Conservation (phyloP, 2,329 filamentous ascomycete genomes). For the Aspergillus tamarii region DNA sequence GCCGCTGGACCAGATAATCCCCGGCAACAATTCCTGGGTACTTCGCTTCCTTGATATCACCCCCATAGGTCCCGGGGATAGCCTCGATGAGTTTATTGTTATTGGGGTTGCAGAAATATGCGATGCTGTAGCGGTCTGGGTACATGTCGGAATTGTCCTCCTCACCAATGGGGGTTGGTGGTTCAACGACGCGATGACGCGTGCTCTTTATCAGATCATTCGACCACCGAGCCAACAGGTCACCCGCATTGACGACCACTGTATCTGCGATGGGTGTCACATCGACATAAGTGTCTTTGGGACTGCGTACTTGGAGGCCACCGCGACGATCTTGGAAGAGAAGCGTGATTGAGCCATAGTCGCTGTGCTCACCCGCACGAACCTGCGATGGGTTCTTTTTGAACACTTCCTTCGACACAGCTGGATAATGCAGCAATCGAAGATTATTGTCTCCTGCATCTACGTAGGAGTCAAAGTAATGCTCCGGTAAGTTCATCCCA, state of each 20-base stretch:
- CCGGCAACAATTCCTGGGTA: slow-evolving; percentile 78
- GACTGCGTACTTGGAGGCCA: slow-evolving; percentile 66
- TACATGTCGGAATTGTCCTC: slow-evolving; percentile 52
- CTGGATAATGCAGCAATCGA: slow-evolving; percentile 76
- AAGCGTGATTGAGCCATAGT: slow-evolving; percentile 59
- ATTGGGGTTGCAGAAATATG: slow-evolving; percentile 92
- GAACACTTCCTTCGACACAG: slow-evolving; percentile 68
- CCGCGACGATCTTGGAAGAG: slow-evolving; percentile 61
- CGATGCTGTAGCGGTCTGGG: slow-evolving; percentile 82
- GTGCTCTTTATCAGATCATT: slow-evolving; percentile 92
- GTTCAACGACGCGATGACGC: slow-evolving; percentile 86
- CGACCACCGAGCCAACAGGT: slow-evolving; percentile 83
- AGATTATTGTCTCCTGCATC: slow-evolving; percentile 72
- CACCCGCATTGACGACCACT: slow-evolving; percentile 87
- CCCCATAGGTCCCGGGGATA: slow-evolving; percentile 73
- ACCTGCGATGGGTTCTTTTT: slow-evolving; percentile 69
- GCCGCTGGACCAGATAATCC: slow-evolving; percentile 76
- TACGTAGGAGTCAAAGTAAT: slow-evolving; percentile 77
- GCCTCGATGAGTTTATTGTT: slow-evolving; percentile 75
- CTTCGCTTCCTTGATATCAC: slow-evolving; percentile 63
- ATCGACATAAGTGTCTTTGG: slow-evolving; percentile 77
- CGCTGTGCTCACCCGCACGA: slow-evolving; percentile 76
- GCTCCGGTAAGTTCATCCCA: slow-evolving; percentile 72
- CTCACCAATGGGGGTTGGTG: slow-evolving; percentile 60
- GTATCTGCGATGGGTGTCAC: slow-evolving; percentile 80